Percentiles rank a stretch among this genome's conserved stretches.
phyloP scores from a whole-genome alignment of 2,329 filamentous ascomycete genomes.

The Hymenoscyphus linearis region DNA sequence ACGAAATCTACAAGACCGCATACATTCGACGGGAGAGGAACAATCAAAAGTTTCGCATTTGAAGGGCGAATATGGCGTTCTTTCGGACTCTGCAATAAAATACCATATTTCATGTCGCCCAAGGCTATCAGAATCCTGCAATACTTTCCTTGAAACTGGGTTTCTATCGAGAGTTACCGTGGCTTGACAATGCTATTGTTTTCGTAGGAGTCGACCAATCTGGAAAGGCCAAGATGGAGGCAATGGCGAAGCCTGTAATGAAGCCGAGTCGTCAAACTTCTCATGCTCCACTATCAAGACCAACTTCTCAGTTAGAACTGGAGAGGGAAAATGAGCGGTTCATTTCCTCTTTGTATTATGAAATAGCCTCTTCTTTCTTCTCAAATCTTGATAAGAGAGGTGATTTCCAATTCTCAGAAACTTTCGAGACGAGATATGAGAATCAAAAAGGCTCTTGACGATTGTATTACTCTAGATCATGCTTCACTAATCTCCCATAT shows the following conservation, averaged over 20 bases:
- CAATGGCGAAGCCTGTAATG: neutral
- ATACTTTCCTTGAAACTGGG: neutral
- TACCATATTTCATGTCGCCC: slow-evolving; percentile 14
- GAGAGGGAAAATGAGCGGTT: no score
- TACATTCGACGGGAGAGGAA: neutral
- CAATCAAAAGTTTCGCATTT: slow-evolving; percentile 6
- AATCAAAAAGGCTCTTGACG: neutral
- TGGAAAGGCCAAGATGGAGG: neutral
- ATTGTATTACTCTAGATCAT: neutral
- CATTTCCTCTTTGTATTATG: no score
- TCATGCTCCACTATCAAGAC: no score
- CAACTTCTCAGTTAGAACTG: neutral
- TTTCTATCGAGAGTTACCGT: neutral
- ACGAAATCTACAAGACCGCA: neutral
- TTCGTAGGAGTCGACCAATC: neutral
- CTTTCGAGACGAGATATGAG: neutral
- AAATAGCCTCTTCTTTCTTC: no score
- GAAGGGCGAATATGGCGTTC: slow-evolving; percentile 4
- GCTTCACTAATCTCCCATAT: slow-evolving; percentile 1
- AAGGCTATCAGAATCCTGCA: neutral
- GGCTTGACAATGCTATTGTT: neutral
- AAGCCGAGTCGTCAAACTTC: neutral
- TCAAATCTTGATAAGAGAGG: no score
- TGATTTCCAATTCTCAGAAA: neutral
- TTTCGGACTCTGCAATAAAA: slow-evolving; percentile 11